A percentile compares a stretch with the other conserved stretches of the same genome.
These are phyloP conservation scores for Bolboschoenoplectus hybrid DNA, from an alignment of 202 grass and related monocot species.

Conservation along the genomic window DNA sequence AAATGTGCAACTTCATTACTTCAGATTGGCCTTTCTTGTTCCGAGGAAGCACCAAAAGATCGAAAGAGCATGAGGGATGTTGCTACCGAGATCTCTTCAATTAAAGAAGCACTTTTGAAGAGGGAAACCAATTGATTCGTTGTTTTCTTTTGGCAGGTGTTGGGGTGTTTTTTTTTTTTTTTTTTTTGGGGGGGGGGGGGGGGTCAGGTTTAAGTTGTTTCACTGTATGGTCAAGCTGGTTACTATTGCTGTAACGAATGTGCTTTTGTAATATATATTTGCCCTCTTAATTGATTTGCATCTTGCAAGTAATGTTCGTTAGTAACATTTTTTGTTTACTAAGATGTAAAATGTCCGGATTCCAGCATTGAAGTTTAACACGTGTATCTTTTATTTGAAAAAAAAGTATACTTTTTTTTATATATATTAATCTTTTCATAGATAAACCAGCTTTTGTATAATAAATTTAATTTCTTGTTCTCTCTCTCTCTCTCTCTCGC, in stretches of 20 bases:
- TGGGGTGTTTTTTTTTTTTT: background rate
- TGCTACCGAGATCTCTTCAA: constrained; percentile 19
- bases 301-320: background rate
- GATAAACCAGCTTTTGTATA: too few species aligned
- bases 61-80: constrained; percentile 14
- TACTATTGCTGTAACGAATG: background rate
- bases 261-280: background rate
- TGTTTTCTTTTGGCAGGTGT: background rate
- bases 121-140: background rate
- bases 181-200: background rate
- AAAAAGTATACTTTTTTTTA: background rate
- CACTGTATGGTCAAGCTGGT: background rate
- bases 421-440: background rate
- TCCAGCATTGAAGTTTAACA: background rate
- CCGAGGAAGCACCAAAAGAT: constrained; percentile 29
- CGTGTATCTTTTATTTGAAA: background rate
- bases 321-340: background rate
- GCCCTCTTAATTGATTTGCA: background rate
- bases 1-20: background rate
- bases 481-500: background rate
- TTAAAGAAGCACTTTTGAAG: background rate
- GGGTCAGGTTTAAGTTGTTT: background rate
- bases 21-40: constrained; percentile 6
- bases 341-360: background rate
- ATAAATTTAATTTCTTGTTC: background rate